Evolutionary conservation across 2,329 filamentous ascomycete species (phyloP).

Genomic region (Pseudomassariella vexata): DNA sequence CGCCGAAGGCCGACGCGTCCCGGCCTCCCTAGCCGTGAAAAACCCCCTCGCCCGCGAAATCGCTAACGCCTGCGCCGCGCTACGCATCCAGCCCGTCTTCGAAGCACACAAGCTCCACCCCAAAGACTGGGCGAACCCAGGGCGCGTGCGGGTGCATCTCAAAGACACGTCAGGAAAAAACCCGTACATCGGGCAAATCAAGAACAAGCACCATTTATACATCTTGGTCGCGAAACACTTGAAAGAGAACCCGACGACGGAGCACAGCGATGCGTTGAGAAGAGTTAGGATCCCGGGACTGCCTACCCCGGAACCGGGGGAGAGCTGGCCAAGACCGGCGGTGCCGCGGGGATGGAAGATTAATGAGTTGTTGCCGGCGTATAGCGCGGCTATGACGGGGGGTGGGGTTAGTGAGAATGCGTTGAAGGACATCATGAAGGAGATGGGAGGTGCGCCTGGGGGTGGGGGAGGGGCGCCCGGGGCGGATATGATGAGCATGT

Average conservation of each 20-base stretch:
- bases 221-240: slow-evolving; percentile 73
- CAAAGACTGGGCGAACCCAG: slow-evolving; percentile 96
- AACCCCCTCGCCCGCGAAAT: slow-evolving; percentile 90
- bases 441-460: slow-evolving; percentile 58
- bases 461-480: slow-evolving; percentile 19
- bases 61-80: slow-evolving; percentile 71
- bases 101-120: slow-evolving; percentile 91
- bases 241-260: slow-evolving; percentile 69
- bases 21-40: slow-evolving; percentile 62
- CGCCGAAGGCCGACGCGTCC: slow-evolving; percentile 75
- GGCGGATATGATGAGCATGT: slow-evolving; percentile 10
- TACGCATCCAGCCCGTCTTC: slow-evolving; percentile 70
- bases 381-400: slow-evolving; percentile 84
- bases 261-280: slow-evolving; percentile 59
- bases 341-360: slow-evolving; percentile 91
- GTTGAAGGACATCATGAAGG: slow-evolving; percentile 93
- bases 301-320: slow-evolving; percentile 56
- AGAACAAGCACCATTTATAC: slow-evolving; percentile 83
- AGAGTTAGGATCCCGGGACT: slow-evolving; percentile 68
- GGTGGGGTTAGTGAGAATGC: slow-evolving; percentile 93
- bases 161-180: slow-evolving; percentile 32
- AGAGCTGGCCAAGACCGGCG: slow-evolving; percentile 65
- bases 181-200: slow-evolving; percentile 39
- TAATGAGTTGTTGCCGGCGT: slow-evolving; percentile 73
- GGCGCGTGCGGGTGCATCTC: slow-evolving; percentile 77